Percentiles rank a stretch among this genome's conserved stretches.
Conservation (phyloP, 352 stramenopile genomes). For the Phytophthora sojae region DNA sequence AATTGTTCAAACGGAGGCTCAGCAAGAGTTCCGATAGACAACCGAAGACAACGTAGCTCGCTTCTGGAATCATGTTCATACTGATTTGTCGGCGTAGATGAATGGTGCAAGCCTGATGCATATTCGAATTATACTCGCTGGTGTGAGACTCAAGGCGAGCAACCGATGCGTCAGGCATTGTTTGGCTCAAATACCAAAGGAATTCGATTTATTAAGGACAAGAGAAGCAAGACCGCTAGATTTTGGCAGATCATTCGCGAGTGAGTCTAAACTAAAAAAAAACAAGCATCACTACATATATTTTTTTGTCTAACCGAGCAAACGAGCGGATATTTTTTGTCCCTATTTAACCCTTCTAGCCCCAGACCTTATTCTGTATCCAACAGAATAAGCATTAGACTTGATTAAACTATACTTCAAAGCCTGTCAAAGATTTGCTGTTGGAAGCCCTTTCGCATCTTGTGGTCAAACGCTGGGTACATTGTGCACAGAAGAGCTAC, state of each 20-base stretch:
- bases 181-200: not conserved
- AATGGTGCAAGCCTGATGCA: not conserved
- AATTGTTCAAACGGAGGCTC: slow-evolving; percentile 3
- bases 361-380: too few species aligned
- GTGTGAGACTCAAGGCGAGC: not conserved
- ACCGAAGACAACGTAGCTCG: not conserved
- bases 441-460: too few species aligned
- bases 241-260: not conserved
- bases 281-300: too few species aligned
- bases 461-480: too few species aligned
- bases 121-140: not conserved
- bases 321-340: too few species aligned
- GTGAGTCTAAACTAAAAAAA: too few species aligned
- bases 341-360: too few species aligned
- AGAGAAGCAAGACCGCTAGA: not conserved
- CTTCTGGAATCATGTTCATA: not conserved
- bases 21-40: not conserved
- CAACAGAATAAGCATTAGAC: too few species aligned
- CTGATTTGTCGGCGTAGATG: not conserved
- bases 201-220: not conserved
- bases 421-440: too few species aligned
- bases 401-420: too few species aligned
- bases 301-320: too few species aligned
- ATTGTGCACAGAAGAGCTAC: too few species aligned
- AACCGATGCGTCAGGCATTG: not conserved